Conservation (phyloP, 805 yeast species). For the Cyberlindnera bimundalis region DNA sequence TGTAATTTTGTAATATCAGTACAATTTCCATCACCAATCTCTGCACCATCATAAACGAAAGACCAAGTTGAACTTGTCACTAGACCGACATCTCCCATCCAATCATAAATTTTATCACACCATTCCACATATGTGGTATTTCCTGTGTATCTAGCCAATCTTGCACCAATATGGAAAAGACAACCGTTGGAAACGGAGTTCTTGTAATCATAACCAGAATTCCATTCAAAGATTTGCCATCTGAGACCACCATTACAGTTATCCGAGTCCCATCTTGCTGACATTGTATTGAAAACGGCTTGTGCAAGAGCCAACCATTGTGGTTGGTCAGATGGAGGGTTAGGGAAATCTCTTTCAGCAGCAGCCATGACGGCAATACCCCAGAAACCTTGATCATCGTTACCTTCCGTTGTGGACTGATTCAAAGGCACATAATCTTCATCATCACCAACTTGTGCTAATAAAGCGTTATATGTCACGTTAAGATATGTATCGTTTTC, state of each 20-base stretch:
- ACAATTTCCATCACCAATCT: slow-evolving; percentile 44
- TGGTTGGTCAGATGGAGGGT: slow-evolving; percentile 55
- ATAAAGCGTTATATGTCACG: slow-evolving; percentile 52
- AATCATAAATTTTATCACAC: slow-evolving; percentile 70
- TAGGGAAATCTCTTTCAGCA: slow-evolving; percentile 76
- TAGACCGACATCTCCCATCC: slow-evolving; percentile 55
- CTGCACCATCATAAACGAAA: slow-evolving; percentile 62
- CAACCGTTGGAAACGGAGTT: slow-evolving; percentile 87
- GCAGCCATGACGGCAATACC: slow-evolving; percentile 84
- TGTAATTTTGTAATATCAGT: slow-evolving; percentile 46
- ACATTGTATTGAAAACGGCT: slow-evolving; percentile 85
- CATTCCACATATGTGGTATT: slow-evolving; percentile 71
- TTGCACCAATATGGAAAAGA: slow-evolving; percentile 74
- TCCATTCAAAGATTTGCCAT: slow-evolving; percentile 92
- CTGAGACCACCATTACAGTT: slow-evolving; percentile 75
- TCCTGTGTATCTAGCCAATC: slow-evolving; percentile 74
- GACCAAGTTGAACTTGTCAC: slow-evolving; percentile 37
- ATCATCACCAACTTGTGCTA: slow-evolving; percentile 61
- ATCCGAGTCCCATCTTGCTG: slow-evolving; percentile 66
- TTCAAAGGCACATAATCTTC: slow-evolving; percentile 74
- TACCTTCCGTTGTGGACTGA: slow-evolving; percentile 83
- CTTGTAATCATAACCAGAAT: slow-evolving; percentile 82
- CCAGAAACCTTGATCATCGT: slow-evolving; percentile 94
- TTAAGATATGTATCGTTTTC: slow-evolving; percentile 61
- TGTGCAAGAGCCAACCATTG: slow-evolving; percentile 78